Conservation (phyloP, 2,329 filamentous ascomycete species). For the Epichloe coenophiala region DNA sequence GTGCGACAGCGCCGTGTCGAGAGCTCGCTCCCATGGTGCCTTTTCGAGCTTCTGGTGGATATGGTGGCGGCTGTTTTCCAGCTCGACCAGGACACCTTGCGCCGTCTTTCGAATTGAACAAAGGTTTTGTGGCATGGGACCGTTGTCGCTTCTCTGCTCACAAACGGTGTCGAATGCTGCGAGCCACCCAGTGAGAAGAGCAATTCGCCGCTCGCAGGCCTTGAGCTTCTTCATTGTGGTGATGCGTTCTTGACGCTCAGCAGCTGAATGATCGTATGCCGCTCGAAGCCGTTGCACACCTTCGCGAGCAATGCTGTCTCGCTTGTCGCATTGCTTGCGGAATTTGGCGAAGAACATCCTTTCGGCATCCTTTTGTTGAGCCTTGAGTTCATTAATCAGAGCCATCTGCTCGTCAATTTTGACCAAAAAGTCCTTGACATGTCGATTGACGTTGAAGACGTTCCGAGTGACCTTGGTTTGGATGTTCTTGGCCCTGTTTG, state of each 20-base stretch:
- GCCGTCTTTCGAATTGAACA: constrained; percentile 74
- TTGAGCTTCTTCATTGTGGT: constrained; percentile 70
- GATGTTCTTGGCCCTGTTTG: constrained; percentile 97
- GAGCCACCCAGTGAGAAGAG: constrained; percentile 81
- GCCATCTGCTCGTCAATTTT: constrained; percentile 98
- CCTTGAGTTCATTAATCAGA: constrained; percentile 91
- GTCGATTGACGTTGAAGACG: constrained; percentile 96
- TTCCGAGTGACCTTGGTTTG: constrained; percentile 99
- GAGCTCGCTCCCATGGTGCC: constrained; percentile 71
- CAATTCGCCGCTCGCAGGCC: constrained; percentile 72
- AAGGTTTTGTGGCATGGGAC: constrained; percentile 54
- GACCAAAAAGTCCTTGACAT: constrained; percentile 97
- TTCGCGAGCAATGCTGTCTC: constrained; percentile 61
- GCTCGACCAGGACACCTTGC: constrained; percentile 72
- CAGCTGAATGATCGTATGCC: constrained; percentile 68
- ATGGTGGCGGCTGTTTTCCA: constrained; percentile 83
- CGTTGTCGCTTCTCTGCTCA: constrained; percentile 40
- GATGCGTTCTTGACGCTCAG: constrained; percentile 67
- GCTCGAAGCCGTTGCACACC: constrained; percentile 65
- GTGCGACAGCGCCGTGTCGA: constrained; percentile 80
- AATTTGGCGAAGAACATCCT: constrained; percentile 74
- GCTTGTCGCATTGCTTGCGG: constrained; percentile 78
- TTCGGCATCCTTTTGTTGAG: constrained; percentile 83
- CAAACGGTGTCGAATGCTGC: constrained; percentile 78
- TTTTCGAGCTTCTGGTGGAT: constrained; percentile 73